Base-by-base conservation (phyloP, 1,139 yeast genomes). In the Blastobotrys proliferans region DNA sequence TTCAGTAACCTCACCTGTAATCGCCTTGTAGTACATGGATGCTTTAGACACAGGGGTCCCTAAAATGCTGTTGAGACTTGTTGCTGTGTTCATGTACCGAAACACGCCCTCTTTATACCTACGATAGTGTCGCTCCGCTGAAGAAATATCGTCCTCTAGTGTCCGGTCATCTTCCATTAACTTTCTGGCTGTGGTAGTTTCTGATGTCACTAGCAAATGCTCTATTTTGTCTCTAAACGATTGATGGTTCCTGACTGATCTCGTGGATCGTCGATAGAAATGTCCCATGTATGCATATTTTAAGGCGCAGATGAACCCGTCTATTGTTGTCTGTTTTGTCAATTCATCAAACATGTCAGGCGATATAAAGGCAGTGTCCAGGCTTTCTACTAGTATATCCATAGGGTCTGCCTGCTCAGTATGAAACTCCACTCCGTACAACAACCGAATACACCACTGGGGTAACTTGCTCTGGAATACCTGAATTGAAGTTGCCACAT, bases 281-380 rank as follows among this genome's bases (percentile, higher is more conserved):
- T 81, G 83, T 4, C 81, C 72, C 86, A 85, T 81, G 53, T 79
- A 71, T 21, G 81, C 66, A 47, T 83, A 69, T 52, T 79, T 81
- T 50, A 85, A 64, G 36, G 76, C 73, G 13, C 76, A 62, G 6
- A 74, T 64, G 40, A 76, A 65, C 13, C 75, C 69, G 52, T 66
- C 58, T 32, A 58, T 40, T 40, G 60, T 52, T 34, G 56, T 52
- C 14, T 46, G 40, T 14, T 66, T 45, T 17, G 54, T 48, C 4
- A 59, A 35, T 1, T 50, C 33, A 6, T 45, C 41, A 16, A 56
- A 47, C 13, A 56, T 43, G 3, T 48, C 48, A 45, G 62, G 53
- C 52, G 67, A 49, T 64, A 61, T 21, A 10, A 39, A 26, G 18
- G 35, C 21, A 6, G 19, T 26, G 29, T 30, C 38, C 13, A 47